Evolutionary conservation across 257 asterid species (phyloP).

Genomic region (Paraleonurus japonicus): DNA sequence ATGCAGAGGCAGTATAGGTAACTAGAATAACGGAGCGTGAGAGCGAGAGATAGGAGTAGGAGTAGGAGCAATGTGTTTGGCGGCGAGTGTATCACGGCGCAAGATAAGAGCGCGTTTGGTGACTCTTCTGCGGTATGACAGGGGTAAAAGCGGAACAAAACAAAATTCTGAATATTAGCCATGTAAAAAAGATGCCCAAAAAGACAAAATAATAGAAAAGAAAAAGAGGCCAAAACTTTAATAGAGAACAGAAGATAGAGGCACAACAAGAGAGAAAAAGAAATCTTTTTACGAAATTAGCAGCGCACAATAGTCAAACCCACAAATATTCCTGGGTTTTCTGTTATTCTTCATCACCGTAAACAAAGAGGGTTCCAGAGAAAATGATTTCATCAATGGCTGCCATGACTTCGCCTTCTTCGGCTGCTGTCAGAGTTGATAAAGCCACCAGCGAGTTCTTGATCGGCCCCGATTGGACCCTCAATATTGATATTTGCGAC

Average conservation of each 20-base stretch:
- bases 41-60: constrained; percentile 1
- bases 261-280: constrained; percentile 1
- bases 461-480: constrained; percentile 95
- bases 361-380: background rate
- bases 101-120: constrained; percentile 36
- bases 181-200: constrained; percentile 20
- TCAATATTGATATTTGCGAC: constrained; percentile 91
- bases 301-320: constrained; percentile 36
- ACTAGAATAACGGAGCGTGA: background rate
- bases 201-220: background rate
- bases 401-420: constrained; percentile 41
- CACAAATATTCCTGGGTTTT: constrained; percentile 28
- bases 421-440: constrained; percentile 73
- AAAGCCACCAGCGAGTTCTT: constrained; percentile 98
- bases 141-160: background rate
- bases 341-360: constrained; percentile 21
- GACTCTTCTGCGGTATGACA: constrained; percentile 14
- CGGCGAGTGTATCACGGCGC: constrained; percentile 46
- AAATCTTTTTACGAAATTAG: constrained; percentile 20
- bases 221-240: background rate
- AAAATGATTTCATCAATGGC: constrained; percentile 39
- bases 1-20: no score
- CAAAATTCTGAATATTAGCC: constrained; percentile 23
- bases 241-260: background rate
- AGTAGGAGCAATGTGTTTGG: constrained; percentile 29